Conservation (phyloP, 495 filamentous ascomycete species). For the Rostrohypoxylon terebratum region DNA sequence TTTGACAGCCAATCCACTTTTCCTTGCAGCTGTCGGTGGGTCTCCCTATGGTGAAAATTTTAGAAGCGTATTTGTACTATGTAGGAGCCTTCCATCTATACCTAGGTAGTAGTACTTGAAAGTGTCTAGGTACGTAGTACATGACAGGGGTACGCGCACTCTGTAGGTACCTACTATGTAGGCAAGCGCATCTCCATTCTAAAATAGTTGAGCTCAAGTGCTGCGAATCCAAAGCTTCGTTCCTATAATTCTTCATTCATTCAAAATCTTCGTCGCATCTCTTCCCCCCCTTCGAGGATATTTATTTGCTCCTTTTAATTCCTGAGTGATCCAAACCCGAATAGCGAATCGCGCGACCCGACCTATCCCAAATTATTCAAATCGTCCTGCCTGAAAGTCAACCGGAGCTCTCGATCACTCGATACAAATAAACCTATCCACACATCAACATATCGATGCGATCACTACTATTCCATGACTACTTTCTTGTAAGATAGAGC, state of each 20-base stretch:
- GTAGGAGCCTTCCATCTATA: no score
- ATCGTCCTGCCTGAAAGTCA: background rate
- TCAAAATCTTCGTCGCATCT: background rate
- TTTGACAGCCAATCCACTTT: no score
- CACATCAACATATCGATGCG: constrained; percentile 16
- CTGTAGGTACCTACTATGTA: background rate
- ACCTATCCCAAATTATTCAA: constrained; percentile 6
- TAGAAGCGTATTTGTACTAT: no score
- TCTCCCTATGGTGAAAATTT: no score
- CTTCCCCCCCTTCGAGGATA: constrained; percentile 9
- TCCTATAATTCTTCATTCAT: constrained; percentile 8
- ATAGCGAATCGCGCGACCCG: constrained; percentile 9
- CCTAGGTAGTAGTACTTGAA: no score
- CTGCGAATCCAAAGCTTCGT: constrained; percentile 14
- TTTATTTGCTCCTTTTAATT: background rate
- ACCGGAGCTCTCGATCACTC: background rate
- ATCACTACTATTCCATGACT: constrained; percentile 27
- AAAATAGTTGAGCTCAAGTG: constrained; percentile 34
- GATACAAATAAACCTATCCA: constrained; percentile 14
- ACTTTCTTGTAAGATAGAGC: constrained; percentile 14
- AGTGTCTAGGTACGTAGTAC: background rate
- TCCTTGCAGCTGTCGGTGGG: no score
- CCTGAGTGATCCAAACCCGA: background rate
- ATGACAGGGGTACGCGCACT: constrained; percentile 37
- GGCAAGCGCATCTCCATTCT: constrained; percentile 32